These are phyloP conservation scores for Ophiostoma quercus DNA, from an alignment of 2,329 filamentous ascomycete species.

Conservation along the genomic window DNA sequence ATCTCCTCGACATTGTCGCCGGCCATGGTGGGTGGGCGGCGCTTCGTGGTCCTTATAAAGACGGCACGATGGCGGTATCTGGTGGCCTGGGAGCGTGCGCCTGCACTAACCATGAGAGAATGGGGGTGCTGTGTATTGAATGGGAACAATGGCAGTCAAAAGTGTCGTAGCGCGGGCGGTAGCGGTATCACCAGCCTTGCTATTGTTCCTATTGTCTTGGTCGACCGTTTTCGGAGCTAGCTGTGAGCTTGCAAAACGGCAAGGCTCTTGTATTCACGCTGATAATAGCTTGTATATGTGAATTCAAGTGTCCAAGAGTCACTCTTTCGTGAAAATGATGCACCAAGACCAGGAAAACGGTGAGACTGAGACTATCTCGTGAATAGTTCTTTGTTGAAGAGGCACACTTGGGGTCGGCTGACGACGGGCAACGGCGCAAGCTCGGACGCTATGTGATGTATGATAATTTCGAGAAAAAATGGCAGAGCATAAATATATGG, in stretches of 20 bases:
- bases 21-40: slow-evolving; percentile 23
- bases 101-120: slow-evolving; percentile 24
- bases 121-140: background rate
- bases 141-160: slow-evolving; percentile 23
- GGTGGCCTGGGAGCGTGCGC: slow-evolving; percentile 20
- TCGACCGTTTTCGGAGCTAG: background rate
- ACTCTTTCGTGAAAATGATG: background rate
- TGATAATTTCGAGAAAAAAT: background rate
- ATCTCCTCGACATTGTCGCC: slow-evolving; percentile 23
- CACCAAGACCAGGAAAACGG: background rate
- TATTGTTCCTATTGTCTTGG: slow-evolving; percentile 24
- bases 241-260: background rate
- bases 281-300: background rate
- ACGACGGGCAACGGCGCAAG: background rate
- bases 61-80: slow-evolving; percentile 28
- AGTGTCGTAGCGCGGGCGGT: background rate
- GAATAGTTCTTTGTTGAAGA: background rate
- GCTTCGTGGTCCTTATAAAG: slow-evolving; percentile 28
- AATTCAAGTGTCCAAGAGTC: background rate
- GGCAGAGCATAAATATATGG: background rate
- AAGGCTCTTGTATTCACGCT: background rate
- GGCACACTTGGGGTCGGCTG: background rate
- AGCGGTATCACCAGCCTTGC: slow-evolving; percentile 18
- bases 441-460: background rate
- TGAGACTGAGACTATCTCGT: background rate